phyloP scores from a whole-genome alignment of 768 basidiomycete genomes.

The Lactarius deliciosus region DNA sequence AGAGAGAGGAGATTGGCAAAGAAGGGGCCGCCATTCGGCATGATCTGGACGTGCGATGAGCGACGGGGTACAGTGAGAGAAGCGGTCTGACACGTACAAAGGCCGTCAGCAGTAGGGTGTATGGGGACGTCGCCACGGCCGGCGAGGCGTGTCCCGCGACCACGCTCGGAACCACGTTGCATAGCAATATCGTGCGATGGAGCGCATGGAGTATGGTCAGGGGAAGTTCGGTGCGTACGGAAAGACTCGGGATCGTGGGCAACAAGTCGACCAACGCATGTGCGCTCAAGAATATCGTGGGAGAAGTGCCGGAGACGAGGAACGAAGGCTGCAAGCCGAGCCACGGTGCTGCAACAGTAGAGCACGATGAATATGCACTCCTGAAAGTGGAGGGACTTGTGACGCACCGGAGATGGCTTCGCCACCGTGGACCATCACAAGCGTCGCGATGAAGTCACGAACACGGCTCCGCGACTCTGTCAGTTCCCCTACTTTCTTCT shows the following conservation, averaged over 20 bases:
- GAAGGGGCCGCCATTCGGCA: conserved; percentile 67
- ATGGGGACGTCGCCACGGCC: conserved; percentile 23
- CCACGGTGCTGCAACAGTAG: conserved; percentile 25
- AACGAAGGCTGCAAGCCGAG: conserved; percentile 29
- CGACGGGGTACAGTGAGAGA: neutral
- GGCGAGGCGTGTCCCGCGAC: conserved; percentile 24
- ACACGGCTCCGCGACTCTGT: conserved; percentile 23
- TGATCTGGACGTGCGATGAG: conserved; percentile 18
- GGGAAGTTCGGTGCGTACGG: conserved; percentile 23
- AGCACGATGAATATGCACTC: neutral
- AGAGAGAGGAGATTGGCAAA: conserved; percentile 71
- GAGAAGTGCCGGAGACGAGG: conserved; percentile 19
- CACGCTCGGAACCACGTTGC: conserved; percentile 22
- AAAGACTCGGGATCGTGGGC: conserved; percentile 17
- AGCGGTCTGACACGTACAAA: conserved; percentile 16
- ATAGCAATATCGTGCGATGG: conserved; percentile 25
- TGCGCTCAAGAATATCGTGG: conserved; percentile 15
- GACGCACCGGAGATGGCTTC: conserved; percentile 29
- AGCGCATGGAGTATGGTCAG: conserved; percentile 27
- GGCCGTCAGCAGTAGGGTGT: conserved; percentile 24
- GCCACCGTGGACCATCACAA: conserved; percentile 30
- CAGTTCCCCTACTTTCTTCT: neutral
- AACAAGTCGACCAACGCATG: conserved; percentile 25
- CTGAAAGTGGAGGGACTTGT: neutral
- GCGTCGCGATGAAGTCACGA: conserved; percentile 26